These are phyloP conservation scores for Moricandia moricandioides DNA, from an alignment of 345 rosid species.

Conservation along the genomic window DNA sequence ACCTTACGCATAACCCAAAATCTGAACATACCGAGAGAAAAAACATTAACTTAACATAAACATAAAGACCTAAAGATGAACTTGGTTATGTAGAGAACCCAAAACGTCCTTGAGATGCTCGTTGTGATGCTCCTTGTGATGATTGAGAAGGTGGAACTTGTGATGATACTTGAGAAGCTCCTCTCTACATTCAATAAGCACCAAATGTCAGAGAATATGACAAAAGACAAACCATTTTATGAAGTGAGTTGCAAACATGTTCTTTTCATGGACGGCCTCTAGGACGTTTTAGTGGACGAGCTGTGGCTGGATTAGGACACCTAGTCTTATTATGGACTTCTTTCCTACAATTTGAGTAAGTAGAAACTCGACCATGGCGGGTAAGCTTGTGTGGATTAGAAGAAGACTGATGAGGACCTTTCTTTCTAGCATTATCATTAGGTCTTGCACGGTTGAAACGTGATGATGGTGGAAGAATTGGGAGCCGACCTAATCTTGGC, in stretches of 20 bases:
- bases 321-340: background rate
- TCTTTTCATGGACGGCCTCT: background rate
- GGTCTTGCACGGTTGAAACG: too few species aligned
- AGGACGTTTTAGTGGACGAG: background rate
- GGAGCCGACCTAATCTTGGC: too few species aligned
- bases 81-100: background rate
- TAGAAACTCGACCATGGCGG: background rate
- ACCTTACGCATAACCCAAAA: too few species aligned
- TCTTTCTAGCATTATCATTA: too few species aligned
- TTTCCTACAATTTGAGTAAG: background rate
- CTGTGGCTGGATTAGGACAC: background rate
- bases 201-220: background rate
- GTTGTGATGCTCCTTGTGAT: too few species aligned
- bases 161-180: background rate
- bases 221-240: too few species aligned
- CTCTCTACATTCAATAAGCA: background rate
- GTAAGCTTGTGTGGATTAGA: too few species aligned
- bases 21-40: too few species aligned
- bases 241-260: background rate
- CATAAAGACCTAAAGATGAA: background rate
- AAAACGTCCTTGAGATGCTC: too few species aligned
- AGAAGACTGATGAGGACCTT: too few species aligned
- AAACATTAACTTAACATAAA: background rate
- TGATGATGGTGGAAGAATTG: too few species aligned
- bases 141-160: too few species aligned